phyloP scores from a whole-genome alignment of 108 stramenopile species.

The Cyclotella choctawhatcheeana region DNA sequence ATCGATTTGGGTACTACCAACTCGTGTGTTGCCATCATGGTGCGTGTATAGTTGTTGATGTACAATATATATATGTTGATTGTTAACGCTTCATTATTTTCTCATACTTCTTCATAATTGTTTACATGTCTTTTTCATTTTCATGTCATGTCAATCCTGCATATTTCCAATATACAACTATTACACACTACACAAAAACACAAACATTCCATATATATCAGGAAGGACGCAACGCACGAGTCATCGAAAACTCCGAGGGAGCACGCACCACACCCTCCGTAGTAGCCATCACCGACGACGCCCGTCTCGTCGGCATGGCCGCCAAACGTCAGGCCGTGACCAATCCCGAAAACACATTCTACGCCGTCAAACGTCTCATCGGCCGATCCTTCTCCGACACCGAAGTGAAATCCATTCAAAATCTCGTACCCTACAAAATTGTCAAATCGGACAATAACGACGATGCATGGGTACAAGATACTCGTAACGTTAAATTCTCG shows the following conservation, averaged over 20 bases:
- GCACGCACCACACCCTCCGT: conserved; percentile 99
- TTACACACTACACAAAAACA: no score
- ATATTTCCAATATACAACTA: no score
- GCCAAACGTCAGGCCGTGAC: conserved; percentile 99
- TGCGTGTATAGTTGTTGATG: conserved; percentile 49
- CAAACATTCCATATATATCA: no score
- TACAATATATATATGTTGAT: background rate
- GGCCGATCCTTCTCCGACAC: conserved; percentile 91
- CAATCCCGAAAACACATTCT: conserved; percentile 98
- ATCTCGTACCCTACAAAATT: conserved; percentile 98
- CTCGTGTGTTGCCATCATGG: conserved; percentile 99
- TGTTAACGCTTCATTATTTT: no score
- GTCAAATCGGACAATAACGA: conserved; percentile 90
- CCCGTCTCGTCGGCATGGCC: conserved; percentile 96
- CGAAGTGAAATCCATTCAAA: conserved; percentile 93
- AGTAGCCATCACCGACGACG: conserved; percentile 92
- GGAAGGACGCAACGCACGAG: conserved; percentile 97
- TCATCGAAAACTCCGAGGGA: conserved; percentile 99
- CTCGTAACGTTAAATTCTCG: conserved; percentile 90
- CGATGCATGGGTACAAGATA: conserved; percentile 97
- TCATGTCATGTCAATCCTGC: no score
- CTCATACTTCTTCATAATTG: no score
- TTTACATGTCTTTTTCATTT: no score
- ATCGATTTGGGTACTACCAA: conserved; percentile 99
- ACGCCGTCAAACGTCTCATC: conserved; percentile 98